Conservation (phyloP, 1,284 basidiomycete genomes). For the Ustilago sp. region DNA sequence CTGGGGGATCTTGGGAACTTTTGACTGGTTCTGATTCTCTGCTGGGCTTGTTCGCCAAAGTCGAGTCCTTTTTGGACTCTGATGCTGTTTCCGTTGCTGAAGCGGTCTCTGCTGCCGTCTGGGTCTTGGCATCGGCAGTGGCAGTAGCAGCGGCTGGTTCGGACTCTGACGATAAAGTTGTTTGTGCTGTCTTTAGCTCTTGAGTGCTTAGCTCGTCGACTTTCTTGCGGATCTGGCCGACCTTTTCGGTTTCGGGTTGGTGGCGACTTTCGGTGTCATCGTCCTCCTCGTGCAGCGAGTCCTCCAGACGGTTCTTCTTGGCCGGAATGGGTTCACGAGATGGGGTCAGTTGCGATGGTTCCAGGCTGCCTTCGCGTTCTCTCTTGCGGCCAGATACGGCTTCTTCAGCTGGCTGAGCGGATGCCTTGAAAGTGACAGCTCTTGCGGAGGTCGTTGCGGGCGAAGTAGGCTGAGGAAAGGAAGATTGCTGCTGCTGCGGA, state of each 20-base stretch:
- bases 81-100: conserved; percentile 1
- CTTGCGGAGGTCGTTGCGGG: conserved; percentile 11
- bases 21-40: conserved; percentile 11
- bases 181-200: conserved; percentile 27
- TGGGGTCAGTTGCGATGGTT: conserved; percentile 44
- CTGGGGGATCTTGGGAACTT: conserved; percentile 23
- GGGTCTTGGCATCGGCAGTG: conserved; percentile 1
- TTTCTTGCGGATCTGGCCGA: conserved; percentile 61
- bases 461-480: conserved; percentile 18
- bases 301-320: conserved; percentile 61
- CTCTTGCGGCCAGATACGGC: conserved; percentile 49
- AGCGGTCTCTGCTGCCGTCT: neutral
- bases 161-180: neutral
- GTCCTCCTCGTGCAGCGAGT: conserved; percentile 35
- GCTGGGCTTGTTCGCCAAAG: neutral
- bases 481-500: conserved; percentile 15
- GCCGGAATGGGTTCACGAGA: conserved; percentile 50
- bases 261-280: conserved; percentile 27
- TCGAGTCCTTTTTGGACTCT: neutral
- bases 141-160: neutral
- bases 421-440: conserved; percentile 18
- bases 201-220: conserved; percentile 58
- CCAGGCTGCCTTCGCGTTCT: conserved; percentile 60
- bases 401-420: conserved; percentile 33
- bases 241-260: conserved; percentile 52